Base-by-base conservation (phyloP, 352 stramenopile species). In the Hyaloperonospora brassicae region DNA sequence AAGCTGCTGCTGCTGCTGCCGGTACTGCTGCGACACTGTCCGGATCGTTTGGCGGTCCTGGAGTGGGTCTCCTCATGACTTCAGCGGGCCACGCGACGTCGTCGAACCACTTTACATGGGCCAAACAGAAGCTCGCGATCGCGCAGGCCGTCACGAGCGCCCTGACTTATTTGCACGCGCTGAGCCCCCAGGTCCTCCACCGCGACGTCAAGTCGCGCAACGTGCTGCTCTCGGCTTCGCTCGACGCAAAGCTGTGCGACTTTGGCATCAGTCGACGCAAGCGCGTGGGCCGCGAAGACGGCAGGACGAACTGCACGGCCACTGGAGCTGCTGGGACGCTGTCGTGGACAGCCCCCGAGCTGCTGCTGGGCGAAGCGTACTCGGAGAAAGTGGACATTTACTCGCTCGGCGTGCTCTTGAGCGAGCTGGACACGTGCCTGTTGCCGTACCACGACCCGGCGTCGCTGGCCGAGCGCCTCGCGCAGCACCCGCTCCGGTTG, bases 191-290 rank as follows among this genome's bases (percentile, higher is more conserved):
- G 50, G 68, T 94, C 50, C 65, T 95, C 22, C 86, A 95, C 59
- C 82, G 80, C 23, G 86, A 95, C 56, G 62, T 95, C 31, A 95
- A 95, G 55, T 89, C 82, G n/a, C 81, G 80, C 25, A 96, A 94
- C 59, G 73, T 96, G n/a, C 45, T 95, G 24, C 50, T 95, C 10
- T 73, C 68, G 4, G 56, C 64, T 27, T 57, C 59, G n/a, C 59
- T 81, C 50, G 64, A 80, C 21, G 70, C 75, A 47, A 82, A 84
- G 34, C 42, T 85, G 43, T 72, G 72, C 46, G 72, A 85, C 41
- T 84, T 83, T 66, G 68, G 75, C 38, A 69, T 76, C 31, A 76
- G 63, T 41, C 68, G 74, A 31, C 74, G 73, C 51, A 84, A 84
- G 46, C 67, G 71, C n/a, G 70, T 66, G 12, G 62, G 62, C 1